Evolutionary conservation across 2,329 filamentous ascomycete genomes (phyloP).

Genomic region (Phyllachora maydis): DNA sequence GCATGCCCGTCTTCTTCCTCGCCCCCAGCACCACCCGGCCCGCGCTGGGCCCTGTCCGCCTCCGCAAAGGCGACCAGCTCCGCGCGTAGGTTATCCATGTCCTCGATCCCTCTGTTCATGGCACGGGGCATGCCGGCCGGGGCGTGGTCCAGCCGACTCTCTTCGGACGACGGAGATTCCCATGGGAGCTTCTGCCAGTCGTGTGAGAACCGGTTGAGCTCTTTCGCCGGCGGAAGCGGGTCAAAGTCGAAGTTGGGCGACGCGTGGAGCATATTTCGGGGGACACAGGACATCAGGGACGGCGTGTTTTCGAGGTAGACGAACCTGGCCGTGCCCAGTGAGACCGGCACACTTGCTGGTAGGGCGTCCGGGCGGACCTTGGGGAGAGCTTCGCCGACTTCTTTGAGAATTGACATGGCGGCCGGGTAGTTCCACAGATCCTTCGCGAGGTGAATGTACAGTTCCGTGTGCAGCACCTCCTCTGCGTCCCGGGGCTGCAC

Average conservation of each 20-base stretch:
- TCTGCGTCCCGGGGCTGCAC: slow-evolving; percentile 42
- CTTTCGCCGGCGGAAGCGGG: slow-evolving; percentile 50
- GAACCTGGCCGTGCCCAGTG: slow-evolving; percentile 44
- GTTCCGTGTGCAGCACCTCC: slow-evolving; percentile 48
- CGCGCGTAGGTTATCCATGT: too few species aligned
- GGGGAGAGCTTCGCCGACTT: slow-evolving; percentile 11
- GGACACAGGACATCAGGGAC: slow-evolving; percentile 47
- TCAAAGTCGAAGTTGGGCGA: slow-evolving; percentile 60
- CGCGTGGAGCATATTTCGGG: slow-evolving; percentile 38
- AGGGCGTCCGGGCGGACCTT: slow-evolving; percentile 13
- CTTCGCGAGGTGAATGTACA: slow-evolving; percentile 59
- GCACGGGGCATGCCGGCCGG: slow-evolving; percentile 1
- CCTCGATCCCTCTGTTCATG: slow-evolving; percentile 1
- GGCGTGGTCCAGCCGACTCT: slow-evolving; percentile 2
- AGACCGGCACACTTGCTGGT: slow-evolving; percentile 14
- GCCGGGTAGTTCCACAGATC: slow-evolving; percentile 74
- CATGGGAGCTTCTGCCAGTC: slow-evolving; percentile 21
- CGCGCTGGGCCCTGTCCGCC: too few species aligned
- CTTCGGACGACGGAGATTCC: too few species aligned
- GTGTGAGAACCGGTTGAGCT: slow-evolving; percentile 28
- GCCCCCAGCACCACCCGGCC: too few species aligned
- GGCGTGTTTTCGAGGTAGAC: slow-evolving; percentile 61
- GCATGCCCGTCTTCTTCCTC: too few species aligned
- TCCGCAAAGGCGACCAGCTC: too few species aligned
- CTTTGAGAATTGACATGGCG: slow-evolving; percentile 38